These are phyloP conservation scores for Macadamia tetraphylla DNA, from an alignment of 164 flowering plant genomes.

Conservation along the genomic window DNA sequence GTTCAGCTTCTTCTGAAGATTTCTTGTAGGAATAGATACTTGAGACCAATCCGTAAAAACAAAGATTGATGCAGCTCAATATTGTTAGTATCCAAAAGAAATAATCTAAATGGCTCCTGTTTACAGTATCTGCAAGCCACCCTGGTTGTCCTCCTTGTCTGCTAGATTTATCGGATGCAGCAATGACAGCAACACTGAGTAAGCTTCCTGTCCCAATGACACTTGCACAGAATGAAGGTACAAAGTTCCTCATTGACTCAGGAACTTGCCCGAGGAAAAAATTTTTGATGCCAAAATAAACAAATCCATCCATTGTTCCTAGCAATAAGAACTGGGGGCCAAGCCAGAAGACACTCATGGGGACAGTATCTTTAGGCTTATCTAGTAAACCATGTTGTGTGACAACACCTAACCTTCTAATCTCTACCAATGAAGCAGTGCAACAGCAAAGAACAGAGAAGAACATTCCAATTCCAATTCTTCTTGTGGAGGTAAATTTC, in stretches of 20 bases:
- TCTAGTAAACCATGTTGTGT: slow-evolving; percentile 4
- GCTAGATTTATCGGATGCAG: slow-evolving; percentile 7
- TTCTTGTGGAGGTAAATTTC: slow-evolving; percentile 9
- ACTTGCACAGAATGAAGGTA: slow-evolving; percentile 8
- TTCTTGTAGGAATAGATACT: background rate
- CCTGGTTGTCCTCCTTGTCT: slow-evolving; percentile 9
- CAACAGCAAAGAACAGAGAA: slow-evolving; percentile 20
- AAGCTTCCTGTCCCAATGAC: slow-evolving; percentile 19
- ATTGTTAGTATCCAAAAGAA: slow-evolving; percentile 15
- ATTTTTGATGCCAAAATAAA: too few relatives aligned
- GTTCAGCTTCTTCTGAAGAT: too few relatives aligned
- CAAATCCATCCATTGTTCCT: slow-evolving; percentile 5
- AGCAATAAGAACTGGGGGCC: slow-evolving; percentile 20
- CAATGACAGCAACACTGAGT: slow-evolving; percentile 13
- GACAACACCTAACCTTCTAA: slow-evolving; percentile 5
- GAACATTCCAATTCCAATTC: slow-evolving; percentile 21
- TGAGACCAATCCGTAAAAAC: slow-evolving; percentile 4
- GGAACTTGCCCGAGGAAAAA: too few relatives aligned
- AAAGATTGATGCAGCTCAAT: slow-evolving; percentile 11
- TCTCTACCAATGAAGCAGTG: slow-evolving; percentile 18
- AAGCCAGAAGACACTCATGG: slow-evolving; percentile 19
- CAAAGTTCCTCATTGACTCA: too few relatives aligned
- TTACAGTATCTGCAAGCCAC: slow-evolving; percentile 19
- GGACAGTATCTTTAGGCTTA: slow-evolving; percentile 8
- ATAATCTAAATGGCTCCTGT: slow-evolving; percentile 18